Base-by-base conservation (phyloP, 176 grass and related monocot species). In the Luzula sylvatica region DNA sequence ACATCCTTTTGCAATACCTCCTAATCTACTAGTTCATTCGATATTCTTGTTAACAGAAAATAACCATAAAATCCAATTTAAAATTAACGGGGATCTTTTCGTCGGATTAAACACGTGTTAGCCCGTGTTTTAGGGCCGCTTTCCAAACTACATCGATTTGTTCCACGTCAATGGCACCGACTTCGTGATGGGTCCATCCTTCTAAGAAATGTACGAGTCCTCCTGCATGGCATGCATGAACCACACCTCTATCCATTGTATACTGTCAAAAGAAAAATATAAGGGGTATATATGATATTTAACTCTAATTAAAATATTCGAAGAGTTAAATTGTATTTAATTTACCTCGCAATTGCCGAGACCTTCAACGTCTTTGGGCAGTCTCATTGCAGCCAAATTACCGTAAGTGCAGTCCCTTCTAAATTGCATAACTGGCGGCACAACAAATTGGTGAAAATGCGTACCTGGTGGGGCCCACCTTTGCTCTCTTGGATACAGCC, bases 361-460 rank as follows among this genome's bases (percentile, higher is more conserved):
- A 1, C 92, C 92, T 71, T 77, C 27, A 15, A 90, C 85, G 67
- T 96, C 92, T 73, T 96, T 77, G 48, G 92, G 92, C 13, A 96
- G 85, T 41, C 74, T 47, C 92, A 96, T 90, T 29, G 92, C 92
- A 1, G 92, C 92, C 41, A 83, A 70, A 58, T 79, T 89, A 16
- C 85, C 81, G 64, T 90, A 96, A 12, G 85, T 82, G 78, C 92
- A 96, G 81, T 86, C 92, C 7, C 78, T 60, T 22, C 92, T 72
- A 78, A 82, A 90, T 4, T 68, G 42, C 35, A 96, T 89, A 53
- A 96, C 73, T 21, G 85, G 85, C 35, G 92, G 92, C 53, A 96
- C 85, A 20, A 96, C 92, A 63, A 96, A 96, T 67, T 96, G 92
- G 77, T 96, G 92, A 75, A 96, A 96, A 70, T 96, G 78, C 26